A percentile compares a stretch with the other conserved stretches of the same genome.
Conservation (phyloP, 805 yeast genomes). For the Vanderwaltozyma verrucispora region DNA sequence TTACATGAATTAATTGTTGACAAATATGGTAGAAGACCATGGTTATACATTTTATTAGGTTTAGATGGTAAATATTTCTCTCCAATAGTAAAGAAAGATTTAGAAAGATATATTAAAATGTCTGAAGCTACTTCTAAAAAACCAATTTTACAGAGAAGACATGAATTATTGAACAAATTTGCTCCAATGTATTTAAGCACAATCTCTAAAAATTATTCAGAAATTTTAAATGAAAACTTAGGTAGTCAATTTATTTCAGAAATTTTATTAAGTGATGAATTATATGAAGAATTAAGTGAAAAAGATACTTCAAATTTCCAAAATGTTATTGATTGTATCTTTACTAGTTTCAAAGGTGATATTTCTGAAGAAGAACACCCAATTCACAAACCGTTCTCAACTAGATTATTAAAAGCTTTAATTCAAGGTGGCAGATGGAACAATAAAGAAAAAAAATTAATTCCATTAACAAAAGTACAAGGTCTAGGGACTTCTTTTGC, state of each 20-base stretch:
- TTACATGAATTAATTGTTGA: conserved; percentile 49
- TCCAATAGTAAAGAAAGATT: conserved; percentile 53
- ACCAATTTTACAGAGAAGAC: conserved; percentile 65
- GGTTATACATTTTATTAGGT: conserved; percentile 70
- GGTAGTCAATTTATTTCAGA: conserved; percentile 82
- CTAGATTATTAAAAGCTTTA: conserved; percentile 63
- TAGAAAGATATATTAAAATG: conserved; percentile 49
- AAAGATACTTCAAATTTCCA: conserved; percentile 31
- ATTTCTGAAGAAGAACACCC: conserved; percentile 57
- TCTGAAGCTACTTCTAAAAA: conserved; percentile 72
- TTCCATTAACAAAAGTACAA: conserved; percentile 33
- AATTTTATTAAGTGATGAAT: conserved; percentile 48
- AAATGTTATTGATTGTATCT: conserved; percentile 44
- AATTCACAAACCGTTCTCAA: conserved; percentile 58
- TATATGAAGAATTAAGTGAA: conserved; percentile 30
- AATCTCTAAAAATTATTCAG: conserved; percentile 40
- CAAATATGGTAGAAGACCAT: conserved; percentile 82
- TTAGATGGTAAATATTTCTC: conserved; percentile 74
- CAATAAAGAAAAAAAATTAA: conserved; percentile 45
- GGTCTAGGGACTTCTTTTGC: conserved; percentile 56
- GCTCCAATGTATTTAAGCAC: conserved; percentile 54
- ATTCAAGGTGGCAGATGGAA: conserved; percentile 85
- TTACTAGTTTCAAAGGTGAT: conserved; percentile 55
- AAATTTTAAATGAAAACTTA: conserved; percentile 53
- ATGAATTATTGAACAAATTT: conserved; percentile 55